Conservation (phyloP, 306 rosid species). For the Rosa multiflora region DNA sequence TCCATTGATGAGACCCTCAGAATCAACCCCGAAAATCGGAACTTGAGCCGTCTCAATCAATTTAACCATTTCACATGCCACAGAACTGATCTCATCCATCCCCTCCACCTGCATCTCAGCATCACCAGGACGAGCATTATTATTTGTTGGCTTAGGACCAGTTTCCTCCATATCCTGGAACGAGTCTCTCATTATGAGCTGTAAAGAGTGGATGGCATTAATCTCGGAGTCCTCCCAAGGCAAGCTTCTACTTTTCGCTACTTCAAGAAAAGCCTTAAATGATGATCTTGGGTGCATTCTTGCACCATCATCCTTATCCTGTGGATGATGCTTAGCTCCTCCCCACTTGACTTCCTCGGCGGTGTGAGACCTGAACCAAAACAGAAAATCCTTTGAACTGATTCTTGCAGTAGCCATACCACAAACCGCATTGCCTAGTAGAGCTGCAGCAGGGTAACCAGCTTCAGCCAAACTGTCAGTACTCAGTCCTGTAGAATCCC, state of each 20-base stretch:
- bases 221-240: conserved; percentile 85
- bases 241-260: conserved; percentile 63
- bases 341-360: conserved; percentile 82
- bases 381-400: conserved; percentile 60
- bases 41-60: conserved; percentile 81
- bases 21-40: conserved; percentile 80
- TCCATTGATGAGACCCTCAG: conserved; percentile 66
- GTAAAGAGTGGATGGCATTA: conserved; percentile 75
- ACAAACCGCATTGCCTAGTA: conserved; percentile 67
- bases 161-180: conserved; percentile 38
- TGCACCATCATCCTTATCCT: conserved; percentile 62
- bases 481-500: conserved; percentile 73
- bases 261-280: conserved; percentile 74
- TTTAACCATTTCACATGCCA: conserved; percentile 80
- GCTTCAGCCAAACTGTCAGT: conserved; percentile 77
- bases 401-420: conserved; percentile 75
- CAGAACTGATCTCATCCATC: conserved; percentile 63
- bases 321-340: conserved; percentile 83
- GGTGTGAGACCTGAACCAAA: conserved; percentile 81
- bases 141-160: conserved; percentile 31
- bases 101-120: conserved; percentile 29
- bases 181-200: conserved; percentile 71
- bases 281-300: conserved; percentile 82
- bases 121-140: conserved; percentile 26
- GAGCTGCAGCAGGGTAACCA: conserved; percentile 75